Evolutionary conservation across 345 rosid genomes (phyloP).

Genomic region (Aquilaria malaccensis): DNA sequence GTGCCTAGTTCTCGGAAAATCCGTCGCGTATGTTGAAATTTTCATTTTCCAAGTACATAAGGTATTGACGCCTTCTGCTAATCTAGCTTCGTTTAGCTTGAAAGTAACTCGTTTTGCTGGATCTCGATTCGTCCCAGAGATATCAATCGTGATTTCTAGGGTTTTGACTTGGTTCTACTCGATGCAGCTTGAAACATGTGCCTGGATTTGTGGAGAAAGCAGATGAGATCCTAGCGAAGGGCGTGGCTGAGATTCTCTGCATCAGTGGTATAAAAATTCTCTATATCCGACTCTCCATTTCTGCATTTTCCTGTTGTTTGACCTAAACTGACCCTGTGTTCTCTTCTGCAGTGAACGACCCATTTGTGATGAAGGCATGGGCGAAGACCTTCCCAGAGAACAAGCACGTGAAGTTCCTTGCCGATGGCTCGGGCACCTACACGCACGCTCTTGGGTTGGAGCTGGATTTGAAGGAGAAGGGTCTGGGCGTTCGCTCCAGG

Average conservation of each 20-base stretch:
- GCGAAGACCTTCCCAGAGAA: constrained; percentile 88
- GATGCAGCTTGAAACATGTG: constrained; percentile 75
- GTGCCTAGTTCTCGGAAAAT: too few relatives aligned
- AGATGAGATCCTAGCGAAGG: constrained; percentile 73
- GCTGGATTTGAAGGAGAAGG: constrained; percentile 82
- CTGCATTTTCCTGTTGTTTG: too few relatives aligned
- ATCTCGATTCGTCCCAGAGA: neutral
- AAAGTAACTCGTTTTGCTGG: neutral
- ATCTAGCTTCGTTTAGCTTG: too few relatives aligned
- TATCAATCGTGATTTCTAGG: neutral
- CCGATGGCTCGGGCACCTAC: constrained; percentile 84
- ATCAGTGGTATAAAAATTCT: constrained; percentile 50
- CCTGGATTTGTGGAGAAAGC: constrained; percentile 96
- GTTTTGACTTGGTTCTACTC: neutral
- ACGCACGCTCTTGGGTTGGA: constrained; percentile 85
- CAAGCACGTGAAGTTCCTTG: constrained; percentile 84
- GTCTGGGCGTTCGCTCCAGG: constrained; percentile 83
- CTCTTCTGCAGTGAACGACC: constrained; percentile 65
- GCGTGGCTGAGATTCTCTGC: constrained; percentile 69
- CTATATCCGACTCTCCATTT: neutral
- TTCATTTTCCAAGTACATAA: neutral
- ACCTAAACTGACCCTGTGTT: too few relatives aligned
- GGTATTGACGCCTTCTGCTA: too few relatives aligned
- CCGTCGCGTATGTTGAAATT: neutral
- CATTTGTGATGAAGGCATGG: constrained; percentile 98